Conservation (phyloP, 208 protist species). For the Pavlovales sp. region DNA sequence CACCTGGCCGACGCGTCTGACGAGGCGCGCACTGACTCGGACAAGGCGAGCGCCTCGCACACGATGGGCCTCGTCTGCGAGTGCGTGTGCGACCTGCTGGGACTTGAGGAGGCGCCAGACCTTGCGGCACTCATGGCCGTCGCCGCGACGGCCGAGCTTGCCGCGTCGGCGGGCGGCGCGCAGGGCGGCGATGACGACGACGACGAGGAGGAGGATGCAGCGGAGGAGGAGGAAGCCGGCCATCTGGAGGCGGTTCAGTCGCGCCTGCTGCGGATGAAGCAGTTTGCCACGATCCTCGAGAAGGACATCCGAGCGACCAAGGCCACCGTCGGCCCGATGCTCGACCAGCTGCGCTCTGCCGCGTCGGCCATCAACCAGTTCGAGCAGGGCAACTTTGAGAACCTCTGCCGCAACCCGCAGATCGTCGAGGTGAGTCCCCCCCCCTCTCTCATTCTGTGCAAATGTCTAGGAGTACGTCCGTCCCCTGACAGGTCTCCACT, state of each 20-base stretch:
- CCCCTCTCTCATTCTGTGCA: too few relatives aligned
- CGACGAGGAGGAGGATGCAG: not conserved
- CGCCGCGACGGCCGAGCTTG: not conserved
- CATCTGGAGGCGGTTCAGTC: not conserved
- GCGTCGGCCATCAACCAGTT: not conserved
- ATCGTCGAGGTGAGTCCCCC: too few relatives aligned
- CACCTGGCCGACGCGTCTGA: not conserved
- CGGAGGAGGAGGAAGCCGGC: too few relatives aligned
- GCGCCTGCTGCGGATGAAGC: not conserved
- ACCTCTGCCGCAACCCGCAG: not conserved
- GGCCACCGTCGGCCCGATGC: not conserved
- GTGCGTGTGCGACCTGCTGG: not conserved
- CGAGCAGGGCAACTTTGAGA: not conserved
- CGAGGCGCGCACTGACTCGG: not conserved
- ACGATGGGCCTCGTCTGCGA: not conserved
- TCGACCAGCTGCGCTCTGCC: not conserved
- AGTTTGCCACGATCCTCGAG: not conserved
- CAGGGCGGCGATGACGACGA: not conserved
- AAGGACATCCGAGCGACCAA: not conserved
- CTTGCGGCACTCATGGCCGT: not conserved
- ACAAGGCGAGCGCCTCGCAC: not conserved
- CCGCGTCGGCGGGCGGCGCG: too few relatives aligned
- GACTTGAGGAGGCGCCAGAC: not conserved
- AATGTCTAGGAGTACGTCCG: too few relatives aligned
- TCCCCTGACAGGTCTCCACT: too few relatives aligned